Conservation (phyloP, 139 green algal genomes). For the Desmodesmus armatus region DNA sequence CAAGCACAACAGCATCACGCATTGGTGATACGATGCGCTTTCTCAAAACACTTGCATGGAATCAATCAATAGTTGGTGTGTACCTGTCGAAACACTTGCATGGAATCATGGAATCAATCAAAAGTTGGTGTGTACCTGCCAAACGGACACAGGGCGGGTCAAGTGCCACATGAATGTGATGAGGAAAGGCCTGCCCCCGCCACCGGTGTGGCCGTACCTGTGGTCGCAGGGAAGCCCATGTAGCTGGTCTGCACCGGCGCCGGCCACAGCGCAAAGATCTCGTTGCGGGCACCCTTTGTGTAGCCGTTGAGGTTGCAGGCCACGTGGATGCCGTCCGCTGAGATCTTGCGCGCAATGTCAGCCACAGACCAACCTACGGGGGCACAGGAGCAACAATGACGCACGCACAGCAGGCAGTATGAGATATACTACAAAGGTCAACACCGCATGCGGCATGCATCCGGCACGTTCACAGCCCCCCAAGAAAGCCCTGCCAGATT, state of each 20-base stretch:
- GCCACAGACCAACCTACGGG: conserved; percentile 43
- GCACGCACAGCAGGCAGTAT: background rate
- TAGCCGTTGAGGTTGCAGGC: conserved; percentile 94
- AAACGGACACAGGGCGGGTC: too few relatives aligned
- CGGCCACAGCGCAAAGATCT: conserved; percentile 91
- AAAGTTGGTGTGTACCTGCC: too few relatives aligned
- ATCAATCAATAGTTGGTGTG: too few relatives aligned
- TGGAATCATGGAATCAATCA: too few relatives aligned
- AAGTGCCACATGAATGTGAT: too few relatives aligned
- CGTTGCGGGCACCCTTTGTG: conserved; percentile 94
- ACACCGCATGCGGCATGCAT: too few relatives aligned
- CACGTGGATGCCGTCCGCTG: conserved; percentile 81
- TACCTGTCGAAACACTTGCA: too few relatives aligned
- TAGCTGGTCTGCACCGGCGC: conserved; percentile 88
- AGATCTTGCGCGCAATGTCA: conserved; percentile 77
- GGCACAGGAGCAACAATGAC: conserved; percentile 14
- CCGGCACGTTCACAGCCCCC: too few relatives aligned
- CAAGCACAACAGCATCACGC: background rate
- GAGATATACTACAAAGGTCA: background rate
- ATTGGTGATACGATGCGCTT: too few relatives aligned
- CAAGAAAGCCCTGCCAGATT: too few relatives aligned
- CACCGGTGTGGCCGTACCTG: conserved; percentile 41
- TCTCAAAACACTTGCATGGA: too few relatives aligned
- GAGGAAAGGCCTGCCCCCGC: too few relatives aligned
- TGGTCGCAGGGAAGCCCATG: conserved; percentile 94